Evolutionary conservation across 176 grass and related monocot genomes (phyloP).

Genomic region (Avena sativa): DNA sequence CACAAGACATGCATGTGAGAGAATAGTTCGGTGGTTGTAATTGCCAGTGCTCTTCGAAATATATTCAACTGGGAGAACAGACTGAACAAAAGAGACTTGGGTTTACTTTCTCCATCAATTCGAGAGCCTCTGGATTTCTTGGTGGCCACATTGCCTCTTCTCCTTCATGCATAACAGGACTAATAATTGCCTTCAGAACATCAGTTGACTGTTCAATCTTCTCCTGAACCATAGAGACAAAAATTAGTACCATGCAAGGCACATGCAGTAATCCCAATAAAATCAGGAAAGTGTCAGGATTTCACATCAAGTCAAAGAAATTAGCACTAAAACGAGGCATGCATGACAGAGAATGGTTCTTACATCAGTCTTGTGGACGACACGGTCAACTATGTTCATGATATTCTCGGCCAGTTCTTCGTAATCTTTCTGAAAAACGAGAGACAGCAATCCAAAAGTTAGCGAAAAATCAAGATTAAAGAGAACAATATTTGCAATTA

Average conservation of each 20-base stretch:
- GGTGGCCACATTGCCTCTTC: constrained; percentile 87
- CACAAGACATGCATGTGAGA: background rate
- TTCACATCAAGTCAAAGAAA: background rate
- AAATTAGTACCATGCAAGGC: constrained; percentile 36
- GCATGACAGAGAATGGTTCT: constrained; percentile 33
- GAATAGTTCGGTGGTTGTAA: background rate
- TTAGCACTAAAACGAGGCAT: constrained; percentile 2
- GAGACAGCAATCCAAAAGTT: constrained; percentile 9
- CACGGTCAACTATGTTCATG: constrained; percentile 87
- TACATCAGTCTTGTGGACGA: constrained; percentile 98
- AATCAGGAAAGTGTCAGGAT: background rate
- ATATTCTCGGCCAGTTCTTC: constrained; percentile 79
- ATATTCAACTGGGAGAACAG: constrained; percentile 8
- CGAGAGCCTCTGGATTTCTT: constrained; percentile 62
- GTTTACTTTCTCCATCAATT: constrained; percentile 82
- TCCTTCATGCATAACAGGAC: constrained; percentile 65
- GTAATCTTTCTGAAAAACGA: constrained; percentile 77
- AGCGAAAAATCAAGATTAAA: constrained; percentile 8
- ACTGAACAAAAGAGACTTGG: background rate
- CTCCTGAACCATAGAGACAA: constrained; percentile 59
- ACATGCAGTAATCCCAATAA: background rate
- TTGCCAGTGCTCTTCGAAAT: background rate
- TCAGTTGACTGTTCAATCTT: constrained; percentile 92
- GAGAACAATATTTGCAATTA: background rate
- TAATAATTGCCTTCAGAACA: constrained; percentile 84